phyloP scores from a whole-genome alignment of 768 basidiomycete genomes.

The Mycena rosella region DNA sequence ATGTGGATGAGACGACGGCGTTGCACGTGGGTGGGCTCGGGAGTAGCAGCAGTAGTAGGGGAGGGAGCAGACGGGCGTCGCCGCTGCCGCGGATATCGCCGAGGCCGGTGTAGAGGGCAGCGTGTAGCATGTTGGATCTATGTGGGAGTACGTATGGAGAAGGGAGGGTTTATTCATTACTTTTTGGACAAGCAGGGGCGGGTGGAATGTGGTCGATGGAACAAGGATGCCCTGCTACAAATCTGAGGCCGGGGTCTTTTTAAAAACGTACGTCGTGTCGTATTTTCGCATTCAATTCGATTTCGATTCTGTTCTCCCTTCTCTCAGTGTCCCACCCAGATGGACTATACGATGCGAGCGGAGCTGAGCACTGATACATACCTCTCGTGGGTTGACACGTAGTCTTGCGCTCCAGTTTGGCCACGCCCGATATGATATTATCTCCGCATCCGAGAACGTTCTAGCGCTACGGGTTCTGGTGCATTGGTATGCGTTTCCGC shows the following conservation, averaged over 20 bases:
- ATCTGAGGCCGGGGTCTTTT: slow-evolving; percentile 2
- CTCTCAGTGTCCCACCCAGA: slow-evolving; percentile 1
- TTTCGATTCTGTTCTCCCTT: slow-evolving; percentile 15
- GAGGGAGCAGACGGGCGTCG: slow-evolving; percentile 7
- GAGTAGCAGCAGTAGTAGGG: slow-evolving; percentile 3
- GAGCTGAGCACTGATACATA: too few species aligned
- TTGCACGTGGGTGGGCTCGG: slow-evolving; percentile 1
- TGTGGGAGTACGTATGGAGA: slow-evolving; percentile 7
- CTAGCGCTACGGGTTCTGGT: too few species aligned
- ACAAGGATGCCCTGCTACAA: slow-evolving; percentile 14
- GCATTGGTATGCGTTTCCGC: too few species aligned
- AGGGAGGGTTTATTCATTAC: neutral
- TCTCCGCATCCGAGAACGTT: too few species aligned
- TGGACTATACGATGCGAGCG: too few species aligned
- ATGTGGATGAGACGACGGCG: slow-evolving; percentile 18
- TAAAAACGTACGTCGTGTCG: slow-evolving; percentile 8
- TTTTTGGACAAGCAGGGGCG: neutral
- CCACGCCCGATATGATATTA: too few species aligned
- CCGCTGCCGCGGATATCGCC: slow-evolving; percentile 24
- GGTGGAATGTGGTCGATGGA: slow-evolving; percentile 15
- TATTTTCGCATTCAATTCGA: slow-evolving; percentile 12
- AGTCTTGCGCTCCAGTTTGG: too few species aligned
- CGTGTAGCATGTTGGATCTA: slow-evolving; percentile 16
- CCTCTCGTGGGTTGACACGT: too few species aligned
- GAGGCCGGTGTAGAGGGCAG: slow-evolving; percentile 18